Percentiles rank a stretch among this genome's conserved stretches.
Evolutionary conservation across 2,329 filamentous ascomycete genomes (phyloP).

Genomic region (Venturia asperata): DNA sequence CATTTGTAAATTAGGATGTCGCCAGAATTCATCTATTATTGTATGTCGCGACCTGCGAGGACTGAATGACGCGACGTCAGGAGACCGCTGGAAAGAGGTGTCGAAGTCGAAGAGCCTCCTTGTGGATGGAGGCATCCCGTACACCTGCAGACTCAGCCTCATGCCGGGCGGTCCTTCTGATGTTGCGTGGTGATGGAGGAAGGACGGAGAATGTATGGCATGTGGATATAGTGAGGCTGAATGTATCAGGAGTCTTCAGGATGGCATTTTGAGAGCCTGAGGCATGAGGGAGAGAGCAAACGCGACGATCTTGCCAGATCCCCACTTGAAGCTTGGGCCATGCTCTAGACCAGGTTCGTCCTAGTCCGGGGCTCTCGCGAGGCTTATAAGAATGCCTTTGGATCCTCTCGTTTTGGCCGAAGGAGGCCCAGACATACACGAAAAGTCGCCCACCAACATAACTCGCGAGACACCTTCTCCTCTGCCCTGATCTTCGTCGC

Average conservation of each 20-base stretch:
- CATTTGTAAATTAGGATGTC: not conserved
- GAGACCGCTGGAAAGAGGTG: not conserved
- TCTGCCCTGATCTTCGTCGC: not conserved
- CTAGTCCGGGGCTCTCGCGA: not conserved
- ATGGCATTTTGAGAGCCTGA: too few species aligned
- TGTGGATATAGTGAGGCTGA: not conserved
- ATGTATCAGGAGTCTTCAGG: not conserved
- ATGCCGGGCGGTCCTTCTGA: not conserved
- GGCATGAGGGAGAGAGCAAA: too few species aligned
- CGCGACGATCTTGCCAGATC: too few species aligned
- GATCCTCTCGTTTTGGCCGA: not conserved
- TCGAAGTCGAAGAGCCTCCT: not conserved
- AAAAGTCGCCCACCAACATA: not conserved
- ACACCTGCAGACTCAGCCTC: not conserved
- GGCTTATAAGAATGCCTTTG: not conserved
- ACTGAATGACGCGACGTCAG: constrained; percentile 4
- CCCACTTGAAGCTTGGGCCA: not conserved
- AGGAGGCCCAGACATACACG: not conserved
- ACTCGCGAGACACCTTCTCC: not conserved
- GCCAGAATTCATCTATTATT: not conserved
- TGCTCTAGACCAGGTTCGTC: not conserved
- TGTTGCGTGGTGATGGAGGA: not conserved
- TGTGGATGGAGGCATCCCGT: not conserved
- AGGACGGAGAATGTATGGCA: not conserved
- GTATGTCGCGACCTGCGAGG: not conserved